Percentiles rank a stretch among this genome's conserved stretches.
phyloP scores from a whole-genome alignment of 345 rosid genomes.

The Citrus medica region DNA sequence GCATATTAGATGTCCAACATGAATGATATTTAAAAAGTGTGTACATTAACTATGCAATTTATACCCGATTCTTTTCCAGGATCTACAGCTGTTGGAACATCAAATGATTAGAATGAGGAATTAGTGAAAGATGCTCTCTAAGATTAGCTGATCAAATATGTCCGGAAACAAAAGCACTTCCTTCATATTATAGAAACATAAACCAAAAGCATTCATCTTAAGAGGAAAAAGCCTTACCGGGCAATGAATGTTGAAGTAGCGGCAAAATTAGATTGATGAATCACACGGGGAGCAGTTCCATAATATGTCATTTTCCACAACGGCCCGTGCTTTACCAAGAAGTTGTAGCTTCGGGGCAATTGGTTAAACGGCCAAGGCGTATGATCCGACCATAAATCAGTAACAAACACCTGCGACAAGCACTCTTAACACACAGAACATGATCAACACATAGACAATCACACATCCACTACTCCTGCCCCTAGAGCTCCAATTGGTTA shows the following conservation, averaged over 20 bases:
- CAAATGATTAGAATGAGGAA: not conserved
- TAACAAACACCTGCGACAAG: constrained; percentile 77
- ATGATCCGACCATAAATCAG: constrained; percentile 98
- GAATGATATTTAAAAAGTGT: not conserved
- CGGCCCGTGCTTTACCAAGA: constrained; percentile 90
- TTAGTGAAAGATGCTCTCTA: not conserved
- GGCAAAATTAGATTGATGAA: constrained; percentile 95
- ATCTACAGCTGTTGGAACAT: not conserved
- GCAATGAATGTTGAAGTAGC: constrained; percentile 96
- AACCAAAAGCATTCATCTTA: constrained; percentile 1
- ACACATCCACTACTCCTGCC: constrained; percentile 1
- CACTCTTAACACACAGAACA: constrained; percentile 33
- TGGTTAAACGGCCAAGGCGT: constrained; percentile 99
- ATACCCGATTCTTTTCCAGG: not conserved
- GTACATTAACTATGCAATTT: constrained; percentile 1
- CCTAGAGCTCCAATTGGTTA: not conserved
- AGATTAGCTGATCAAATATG: not conserved
- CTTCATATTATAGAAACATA: not conserved
- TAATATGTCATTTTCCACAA: constrained; percentile 93
- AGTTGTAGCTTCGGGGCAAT: constrained; percentile 91
- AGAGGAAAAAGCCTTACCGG: constrained; percentile 49
- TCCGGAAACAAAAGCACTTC: not conserved
- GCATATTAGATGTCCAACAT: not conserved
- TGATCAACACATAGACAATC: constrained; percentile 12
- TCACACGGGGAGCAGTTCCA: constrained; percentile 79